Percentiles rank a stretch among this genome's conserved stretches.
phyloP scores from a whole-genome alignment of 345 rosid species.

The Gossypioides kirkii region DNA sequence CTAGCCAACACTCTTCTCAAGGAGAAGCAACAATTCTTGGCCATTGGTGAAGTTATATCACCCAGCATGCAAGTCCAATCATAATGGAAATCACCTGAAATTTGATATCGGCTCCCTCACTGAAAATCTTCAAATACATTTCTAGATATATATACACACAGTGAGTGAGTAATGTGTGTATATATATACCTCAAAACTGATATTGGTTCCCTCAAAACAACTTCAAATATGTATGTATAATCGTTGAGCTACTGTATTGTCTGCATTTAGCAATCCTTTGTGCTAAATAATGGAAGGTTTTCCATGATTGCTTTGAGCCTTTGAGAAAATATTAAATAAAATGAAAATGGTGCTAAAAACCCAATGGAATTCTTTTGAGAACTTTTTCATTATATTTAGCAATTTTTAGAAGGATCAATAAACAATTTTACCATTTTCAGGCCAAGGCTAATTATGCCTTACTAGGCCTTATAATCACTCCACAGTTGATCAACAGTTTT shows the following conservation, averaged over 20 bases:
- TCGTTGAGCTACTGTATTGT: background rate
- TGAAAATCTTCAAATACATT: background rate
- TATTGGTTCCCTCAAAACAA: background rate
- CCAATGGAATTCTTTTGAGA: no score
- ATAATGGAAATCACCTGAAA: background rate
- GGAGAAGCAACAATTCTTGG: slow-evolving; percentile 59
- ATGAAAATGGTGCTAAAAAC: no score
- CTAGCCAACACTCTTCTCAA: slow-evolving; percentile 64
- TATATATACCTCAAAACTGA: background rate
- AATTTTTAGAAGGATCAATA: no score
- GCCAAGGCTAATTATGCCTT: slow-evolving; percentile 16
- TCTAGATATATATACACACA: no score
- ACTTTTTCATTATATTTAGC: no score
- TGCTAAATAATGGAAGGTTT: background rate
- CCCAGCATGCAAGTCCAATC: slow-evolving; percentile 32
- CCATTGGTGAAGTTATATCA: slow-evolving; percentile 60
- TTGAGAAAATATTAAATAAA: background rate
- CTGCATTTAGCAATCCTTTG: background rate
- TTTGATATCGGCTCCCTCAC: background rate
- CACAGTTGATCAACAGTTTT: slow-evolving; percentile 60
- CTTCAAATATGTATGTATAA: background rate
- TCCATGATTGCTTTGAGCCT: background rate
- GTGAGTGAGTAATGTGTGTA: no score
- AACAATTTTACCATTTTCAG: no score
- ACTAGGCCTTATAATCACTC: slow-evolving; percentile 63